Evolutionary conservation across 331 rosid species (phyloP).

Genomic region (Acacia pycnantha): DNA sequence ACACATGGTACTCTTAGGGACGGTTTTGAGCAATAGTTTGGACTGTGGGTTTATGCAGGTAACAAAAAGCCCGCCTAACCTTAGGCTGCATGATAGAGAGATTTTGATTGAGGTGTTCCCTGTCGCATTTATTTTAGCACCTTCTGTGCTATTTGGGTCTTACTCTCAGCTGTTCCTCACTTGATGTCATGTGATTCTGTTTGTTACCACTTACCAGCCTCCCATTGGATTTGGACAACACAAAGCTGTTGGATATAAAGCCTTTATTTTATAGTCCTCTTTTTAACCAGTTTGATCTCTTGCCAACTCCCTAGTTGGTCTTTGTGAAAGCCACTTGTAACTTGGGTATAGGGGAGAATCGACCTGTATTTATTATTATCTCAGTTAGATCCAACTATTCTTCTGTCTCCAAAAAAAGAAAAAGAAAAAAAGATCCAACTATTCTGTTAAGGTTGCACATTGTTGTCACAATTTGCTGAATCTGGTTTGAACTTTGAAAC

Average conservation of each 20-base stretch:
- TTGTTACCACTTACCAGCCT: background rate
- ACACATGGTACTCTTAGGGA: background rate
- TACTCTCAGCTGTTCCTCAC: background rate
- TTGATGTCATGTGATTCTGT: background rate
- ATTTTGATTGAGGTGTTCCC: background rate
- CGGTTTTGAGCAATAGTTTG: background rate
- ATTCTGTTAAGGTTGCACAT: background rate
- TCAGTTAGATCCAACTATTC: no score
- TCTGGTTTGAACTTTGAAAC: background rate
- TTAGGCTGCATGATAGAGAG: background rate
- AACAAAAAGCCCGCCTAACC: background rate
- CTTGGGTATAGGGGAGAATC: background rate
- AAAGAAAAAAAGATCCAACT: background rate
- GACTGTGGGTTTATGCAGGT: background rate
- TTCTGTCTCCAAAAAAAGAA: no score
- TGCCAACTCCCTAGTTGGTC: background rate
- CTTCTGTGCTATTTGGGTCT: background rate
- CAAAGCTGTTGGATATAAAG: background rate
- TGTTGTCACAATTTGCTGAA: background rate
- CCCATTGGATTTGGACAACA: background rate
- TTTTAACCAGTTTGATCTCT: background rate
- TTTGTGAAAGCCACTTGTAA: background rate
- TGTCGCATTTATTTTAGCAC: background rate
- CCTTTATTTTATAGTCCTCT: background rate
- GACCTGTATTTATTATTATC: background rate